Evolutionary conservation across 495 filamentous ascomycete species (phyloP).

Genomic region (Aspergillus kassunensis): DNA sequence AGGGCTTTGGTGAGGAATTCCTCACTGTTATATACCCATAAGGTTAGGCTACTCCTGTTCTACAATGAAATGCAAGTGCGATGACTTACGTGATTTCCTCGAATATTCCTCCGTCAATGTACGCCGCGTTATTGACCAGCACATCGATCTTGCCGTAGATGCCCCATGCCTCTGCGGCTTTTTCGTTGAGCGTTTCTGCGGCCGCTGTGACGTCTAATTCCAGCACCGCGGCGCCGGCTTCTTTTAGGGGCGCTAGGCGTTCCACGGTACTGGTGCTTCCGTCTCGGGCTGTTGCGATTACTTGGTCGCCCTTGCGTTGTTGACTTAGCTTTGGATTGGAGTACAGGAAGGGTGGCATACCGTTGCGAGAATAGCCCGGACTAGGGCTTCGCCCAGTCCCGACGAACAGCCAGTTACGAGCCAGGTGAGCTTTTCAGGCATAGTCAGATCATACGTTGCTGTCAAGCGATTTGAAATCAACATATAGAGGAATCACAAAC

Average conservation of each 20-base stretch:
- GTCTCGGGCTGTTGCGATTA: slow-evolving; percentile 49
- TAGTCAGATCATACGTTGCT: too few species aligned
- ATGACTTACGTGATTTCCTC: background rate
- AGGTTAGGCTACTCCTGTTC: too few species aligned
- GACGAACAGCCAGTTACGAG: background rate
- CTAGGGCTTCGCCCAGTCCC: slow-evolving; percentile 28
- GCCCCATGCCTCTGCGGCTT: slow-evolving; percentile 33
- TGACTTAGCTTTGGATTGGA: slow-evolving; percentile 1
- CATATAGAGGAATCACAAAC: too few species aligned
- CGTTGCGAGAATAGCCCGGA: slow-evolving; percentile 31
- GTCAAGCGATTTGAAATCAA: too few species aligned
- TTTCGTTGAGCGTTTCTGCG: slow-evolving; percentile 27
- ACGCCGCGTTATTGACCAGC: slow-evolving; percentile 47
- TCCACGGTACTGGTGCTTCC: slow-evolving; percentile 10
- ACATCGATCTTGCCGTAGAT: slow-evolving; percentile 39
- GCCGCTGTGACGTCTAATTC: slow-evolving; percentile 36
- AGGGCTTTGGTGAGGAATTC: background rate
- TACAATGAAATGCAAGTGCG: too few species aligned
- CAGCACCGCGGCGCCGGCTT: slow-evolving; percentile 25
- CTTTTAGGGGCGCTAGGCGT: slow-evolving; percentile 23
- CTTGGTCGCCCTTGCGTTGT: slow-evolving; percentile 50
- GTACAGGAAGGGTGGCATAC: background rate
- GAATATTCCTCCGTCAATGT: slow-evolving; percentile 25
- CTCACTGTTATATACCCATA: slow-evolving; percentile 1
- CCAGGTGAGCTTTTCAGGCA: slow-evolving; percentile 5